Percentiles rank a stretch among this genome's conserved stretches.
These are phyloP conservation scores for Phragmites australis DNA, from an alignment of 176 grass and related monocot genomes.

Conservation along the genomic window DNA sequence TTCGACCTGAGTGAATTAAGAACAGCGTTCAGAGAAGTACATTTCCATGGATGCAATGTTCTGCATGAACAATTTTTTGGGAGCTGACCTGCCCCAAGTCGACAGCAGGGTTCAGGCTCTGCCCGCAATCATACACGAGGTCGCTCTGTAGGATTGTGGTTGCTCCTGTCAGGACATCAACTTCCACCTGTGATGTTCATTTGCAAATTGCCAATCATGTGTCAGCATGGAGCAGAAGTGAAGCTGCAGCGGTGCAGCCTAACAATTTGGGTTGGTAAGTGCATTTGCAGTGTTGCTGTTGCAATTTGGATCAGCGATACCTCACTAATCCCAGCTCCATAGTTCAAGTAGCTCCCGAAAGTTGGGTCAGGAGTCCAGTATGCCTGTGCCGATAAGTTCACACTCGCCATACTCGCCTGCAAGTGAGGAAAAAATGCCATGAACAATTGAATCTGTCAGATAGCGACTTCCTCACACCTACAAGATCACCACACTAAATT, in stretches of 20 bases:
- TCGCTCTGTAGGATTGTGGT: conserved; percentile 77
- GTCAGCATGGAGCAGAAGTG: neutral
- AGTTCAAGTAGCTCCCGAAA: conserved; percentile 59
- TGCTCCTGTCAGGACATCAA: conserved; percentile 75
- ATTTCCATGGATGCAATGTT: neutral
- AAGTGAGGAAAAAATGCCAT: conserved; percentile 21
- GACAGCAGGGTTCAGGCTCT: conserved; percentile 86
- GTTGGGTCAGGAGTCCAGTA: conserved; percentile 60
- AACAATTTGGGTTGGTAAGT: neutral
- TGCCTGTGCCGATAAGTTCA: conserved; percentile 63
- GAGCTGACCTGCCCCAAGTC: conserved; percentile 79
- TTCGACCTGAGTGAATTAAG: conserved; percentile 42
- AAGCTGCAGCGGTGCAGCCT: neutral
- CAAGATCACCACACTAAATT: neutral
- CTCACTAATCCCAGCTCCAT: conserved; percentile 73
- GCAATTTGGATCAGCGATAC: conserved; percentile 33
- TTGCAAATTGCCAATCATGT: neutral
- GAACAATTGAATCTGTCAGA: neutral
- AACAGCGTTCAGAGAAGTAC: neutral
- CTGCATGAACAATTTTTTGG: neutral
- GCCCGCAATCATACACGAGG: conserved; percentile 74
- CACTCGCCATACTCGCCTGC: conserved; percentile 54
- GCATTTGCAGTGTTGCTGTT: neutral
- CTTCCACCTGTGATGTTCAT: conserved; percentile 57
- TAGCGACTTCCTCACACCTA: neutral